Conservation (phyloP, 306 rosid genomes). For the Astragalus membranaceus region DNA sequence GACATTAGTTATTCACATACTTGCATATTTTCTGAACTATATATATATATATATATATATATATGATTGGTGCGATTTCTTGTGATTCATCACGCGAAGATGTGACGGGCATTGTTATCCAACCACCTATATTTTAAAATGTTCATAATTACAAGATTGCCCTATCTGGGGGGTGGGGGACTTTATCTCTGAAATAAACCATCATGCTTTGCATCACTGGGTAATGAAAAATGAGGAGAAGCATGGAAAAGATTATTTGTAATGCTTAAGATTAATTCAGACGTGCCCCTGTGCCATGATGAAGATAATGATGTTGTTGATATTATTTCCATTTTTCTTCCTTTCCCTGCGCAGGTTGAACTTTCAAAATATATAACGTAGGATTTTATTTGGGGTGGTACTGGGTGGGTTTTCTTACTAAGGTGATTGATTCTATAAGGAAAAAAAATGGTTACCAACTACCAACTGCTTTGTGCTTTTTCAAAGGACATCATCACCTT, state of each 20-base stretch:
- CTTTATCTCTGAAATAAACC: not conserved
- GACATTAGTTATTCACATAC: not conserved
- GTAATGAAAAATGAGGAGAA: not conserved
- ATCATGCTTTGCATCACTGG: conserved; percentile 16
- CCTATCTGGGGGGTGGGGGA: not conserved
- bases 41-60: no score
- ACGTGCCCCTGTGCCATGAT: not conserved
- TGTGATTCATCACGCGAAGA: no score
- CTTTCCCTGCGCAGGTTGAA: conserved; percentile 1
- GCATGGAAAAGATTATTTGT: not conserved
- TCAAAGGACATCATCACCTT: conserved; percentile 21
- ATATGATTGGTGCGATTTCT: no score
- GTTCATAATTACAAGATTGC: not conserved
- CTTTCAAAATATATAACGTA: not conserved
- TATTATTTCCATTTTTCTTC: conserved; percentile 1
- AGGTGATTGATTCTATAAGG: conserved; percentile 13
- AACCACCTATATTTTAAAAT: no score
- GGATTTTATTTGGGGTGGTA: conserved; percentile 10
- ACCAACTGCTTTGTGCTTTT: conserved; percentile 36
- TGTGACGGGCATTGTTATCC: no score
- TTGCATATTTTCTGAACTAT: not conserved
- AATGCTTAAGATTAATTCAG: not conserved
- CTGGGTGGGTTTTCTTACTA: conserved; percentile 6
- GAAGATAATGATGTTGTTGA: not conserved
- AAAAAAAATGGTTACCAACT: conserved; percentile 22